Percentiles rank a stretch among this genome's conserved stretches.
These are phyloP conservation scores for Scytalidium sp. DNA, from an alignment of 2,329 filamentous ascomycete genomes.

Conservation along the genomic window DNA sequence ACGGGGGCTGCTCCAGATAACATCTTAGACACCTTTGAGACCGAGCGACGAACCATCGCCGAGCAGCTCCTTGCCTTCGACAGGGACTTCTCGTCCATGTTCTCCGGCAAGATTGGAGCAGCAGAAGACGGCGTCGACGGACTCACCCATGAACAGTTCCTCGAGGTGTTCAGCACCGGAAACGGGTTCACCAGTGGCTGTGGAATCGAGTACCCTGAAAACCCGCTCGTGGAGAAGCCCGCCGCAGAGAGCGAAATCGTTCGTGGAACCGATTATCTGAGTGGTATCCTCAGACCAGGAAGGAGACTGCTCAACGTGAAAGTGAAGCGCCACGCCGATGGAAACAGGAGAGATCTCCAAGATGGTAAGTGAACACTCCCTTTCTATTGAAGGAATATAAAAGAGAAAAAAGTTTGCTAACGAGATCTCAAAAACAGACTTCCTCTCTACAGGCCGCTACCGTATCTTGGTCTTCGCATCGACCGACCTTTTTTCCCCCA, in stretches of 20 bases:
- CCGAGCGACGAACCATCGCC: constrained; percentile 59
- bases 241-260: background rate
- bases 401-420: constrained; percentile 1
- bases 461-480: constrained; percentile 19
- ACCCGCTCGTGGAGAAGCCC: constrained; percentile 9
- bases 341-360: constrained; percentile 21
- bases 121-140: constrained; percentile 62
- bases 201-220: constrained; percentile 28
- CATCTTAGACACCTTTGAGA: constrained; percentile 59
- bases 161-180: constrained; percentile 51
- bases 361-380: constrained; percentile 15
- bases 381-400: background rate
- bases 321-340: constrained; percentile 25
- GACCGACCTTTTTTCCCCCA: constrained; percentile 13
- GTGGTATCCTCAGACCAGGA: constrained; percentile 24
- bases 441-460: constrained; percentile 23
- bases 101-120: constrained; percentile 47
- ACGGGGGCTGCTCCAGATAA: constrained; percentile 46
- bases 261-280: constrained; percentile 12
- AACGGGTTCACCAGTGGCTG: constrained; percentile 42
- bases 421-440: constrained; percentile 10
- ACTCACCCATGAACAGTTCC: constrained; percentile 44
- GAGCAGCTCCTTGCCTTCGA: constrained; percentile 66
- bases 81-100: constrained; percentile 52
- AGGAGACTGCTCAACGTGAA: constrained; percentile 21